Conservation (phyloP, 192 early-diverging fungal species). For the Coemansia sp. region DNA sequence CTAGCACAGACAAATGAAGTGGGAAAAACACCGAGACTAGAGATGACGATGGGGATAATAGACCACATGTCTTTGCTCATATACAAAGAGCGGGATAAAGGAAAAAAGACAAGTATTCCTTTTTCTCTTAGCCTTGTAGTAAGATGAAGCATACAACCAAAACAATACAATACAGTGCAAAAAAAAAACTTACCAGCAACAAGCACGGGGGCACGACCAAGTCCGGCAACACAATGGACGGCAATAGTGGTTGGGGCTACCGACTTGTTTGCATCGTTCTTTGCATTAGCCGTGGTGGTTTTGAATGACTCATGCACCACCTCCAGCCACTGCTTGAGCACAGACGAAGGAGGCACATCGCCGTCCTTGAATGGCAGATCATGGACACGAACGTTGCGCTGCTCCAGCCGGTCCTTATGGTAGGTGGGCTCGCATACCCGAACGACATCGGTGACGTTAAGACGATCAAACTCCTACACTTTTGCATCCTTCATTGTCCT, state of each 20-base stretch:
- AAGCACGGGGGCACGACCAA: conserved; percentile 92
- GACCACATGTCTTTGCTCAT: no score
- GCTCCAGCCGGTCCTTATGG: conserved; percentile 58
- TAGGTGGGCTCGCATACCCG: conserved; percentile 93
- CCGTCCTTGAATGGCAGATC: conserved; percentile 92
- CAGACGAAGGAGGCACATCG: conserved; percentile 63
- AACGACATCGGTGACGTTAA: conserved; percentile 83
- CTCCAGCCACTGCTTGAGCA: conserved; percentile 64
- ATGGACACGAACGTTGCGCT: conserved; percentile 72
- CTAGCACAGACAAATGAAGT: neutral
- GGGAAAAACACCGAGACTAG: neutral
- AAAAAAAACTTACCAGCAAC: conserved; percentile 59
- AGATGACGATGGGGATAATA: neutral
- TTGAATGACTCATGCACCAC: conserved; percentile 62
- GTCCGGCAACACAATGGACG: conserved; percentile 93
- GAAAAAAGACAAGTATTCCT: no score
- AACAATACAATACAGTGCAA: neutral
- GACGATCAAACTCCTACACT: conserved; percentile 63
- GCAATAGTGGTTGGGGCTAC: conserved; percentile 67
- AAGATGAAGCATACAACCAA: no score
- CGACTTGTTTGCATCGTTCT: conserved; percentile 14
- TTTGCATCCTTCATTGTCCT: conserved; percentile 8
- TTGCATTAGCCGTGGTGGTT: conserved; percentile 10
- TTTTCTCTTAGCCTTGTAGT: no score
- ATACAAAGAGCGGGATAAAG: no score